Percentiles rank a stretch among this genome's conserved stretches.
phyloP scores from a whole-genome alignment of 495 filamentous ascomycete genomes.

The Achaetomiella virescens region DNA sequence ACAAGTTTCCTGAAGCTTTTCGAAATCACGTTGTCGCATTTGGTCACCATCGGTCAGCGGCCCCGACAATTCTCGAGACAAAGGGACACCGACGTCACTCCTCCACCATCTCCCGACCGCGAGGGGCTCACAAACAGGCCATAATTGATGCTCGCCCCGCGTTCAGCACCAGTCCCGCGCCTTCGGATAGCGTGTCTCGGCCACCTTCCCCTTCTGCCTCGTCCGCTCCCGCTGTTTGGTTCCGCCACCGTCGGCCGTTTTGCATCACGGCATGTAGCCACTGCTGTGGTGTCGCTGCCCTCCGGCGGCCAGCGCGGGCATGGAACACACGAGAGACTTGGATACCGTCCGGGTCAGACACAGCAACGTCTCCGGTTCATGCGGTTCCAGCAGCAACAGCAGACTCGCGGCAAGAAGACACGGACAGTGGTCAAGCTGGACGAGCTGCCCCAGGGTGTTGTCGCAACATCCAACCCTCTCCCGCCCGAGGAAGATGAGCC shows the following conservation, averaged over 20 bases:
- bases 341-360: neutral
- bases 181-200: constrained; percentile 24
- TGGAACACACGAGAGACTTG: neutral
- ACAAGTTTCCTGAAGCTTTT: neutral
- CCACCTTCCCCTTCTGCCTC: neutral
- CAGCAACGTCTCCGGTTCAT: too few species aligned
- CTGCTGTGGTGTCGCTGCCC: neutral
- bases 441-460: constrained; percentile 58
- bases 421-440: constrained; percentile 51
- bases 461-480: constrained; percentile 26
- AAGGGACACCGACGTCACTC: constrained; percentile 2
- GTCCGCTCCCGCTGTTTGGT: constrained; percentile 4
- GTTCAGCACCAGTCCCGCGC: constrained; percentile 19
- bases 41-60: neutral
- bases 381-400: constrained; percentile 4
- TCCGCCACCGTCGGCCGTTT: constrained; percentile 25
- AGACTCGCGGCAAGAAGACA: constrained; percentile 38
- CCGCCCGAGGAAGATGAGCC: constrained; percentile 45
- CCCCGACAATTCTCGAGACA: constrained; percentile 1
- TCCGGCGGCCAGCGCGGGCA: constrained; percentile 4
- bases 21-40: constrained; percentile 20
- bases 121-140: constrained; percentile 10
- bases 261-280: constrained; percentile 19
- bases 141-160: constrained; percentile 29
- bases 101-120: constrained; percentile 5